Percentiles rank a stretch among this genome's conserved stretches.
Evolutionary conservation across 192 early-diverging fungal species (phyloP).

Genomic region (Thamnidium elegans): DNA sequence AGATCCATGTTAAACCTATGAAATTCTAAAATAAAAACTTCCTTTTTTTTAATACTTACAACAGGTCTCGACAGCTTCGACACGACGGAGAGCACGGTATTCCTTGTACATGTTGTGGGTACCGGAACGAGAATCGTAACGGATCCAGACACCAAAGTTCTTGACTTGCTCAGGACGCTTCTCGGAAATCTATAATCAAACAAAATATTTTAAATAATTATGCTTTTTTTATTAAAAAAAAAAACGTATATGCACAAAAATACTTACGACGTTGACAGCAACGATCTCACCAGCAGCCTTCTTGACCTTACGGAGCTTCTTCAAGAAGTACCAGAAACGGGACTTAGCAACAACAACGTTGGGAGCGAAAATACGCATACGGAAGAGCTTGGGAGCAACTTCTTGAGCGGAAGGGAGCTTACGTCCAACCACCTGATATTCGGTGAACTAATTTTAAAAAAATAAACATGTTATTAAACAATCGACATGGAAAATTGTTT

Average conservation of each 20-base stretch:
- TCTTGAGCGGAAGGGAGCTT: conserved; percentile 91
- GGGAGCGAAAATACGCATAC: conserved; percentile 98
- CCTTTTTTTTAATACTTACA: conserved; percentile 28
- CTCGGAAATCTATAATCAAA: conserved; percentile 77
- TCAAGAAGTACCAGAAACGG: conserved; percentile 99
- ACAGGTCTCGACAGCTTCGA: conserved; percentile 65
- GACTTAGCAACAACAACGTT: conserved; percentile 98
- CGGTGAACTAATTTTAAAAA: conserved; percentile 14
- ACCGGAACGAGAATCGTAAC: conserved; percentile 99
- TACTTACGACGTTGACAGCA: conserved; percentile 80
- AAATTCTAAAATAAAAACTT: background rate
- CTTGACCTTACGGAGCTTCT: conserved; percentile 99
- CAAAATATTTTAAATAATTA: background rate
- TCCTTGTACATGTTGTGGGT: conserved; percentile 99
- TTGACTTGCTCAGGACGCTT: conserved; percentile 88
- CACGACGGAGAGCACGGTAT: conserved; percentile 95
- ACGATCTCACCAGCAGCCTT: conserved; percentile 99
- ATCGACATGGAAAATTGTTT: background rate
- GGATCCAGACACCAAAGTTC: conserved; percentile 99
- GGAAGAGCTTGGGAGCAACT: conserved; percentile 90
- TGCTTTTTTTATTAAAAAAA: conserved; percentile 22
- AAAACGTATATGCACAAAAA: no score
- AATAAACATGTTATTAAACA: background rate
- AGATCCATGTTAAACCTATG: background rate
- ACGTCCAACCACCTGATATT: conserved; percentile 87